Base-by-base conservation (phyloP, 306 rosid genomes). In the Prosopis cineraria region DNA sequence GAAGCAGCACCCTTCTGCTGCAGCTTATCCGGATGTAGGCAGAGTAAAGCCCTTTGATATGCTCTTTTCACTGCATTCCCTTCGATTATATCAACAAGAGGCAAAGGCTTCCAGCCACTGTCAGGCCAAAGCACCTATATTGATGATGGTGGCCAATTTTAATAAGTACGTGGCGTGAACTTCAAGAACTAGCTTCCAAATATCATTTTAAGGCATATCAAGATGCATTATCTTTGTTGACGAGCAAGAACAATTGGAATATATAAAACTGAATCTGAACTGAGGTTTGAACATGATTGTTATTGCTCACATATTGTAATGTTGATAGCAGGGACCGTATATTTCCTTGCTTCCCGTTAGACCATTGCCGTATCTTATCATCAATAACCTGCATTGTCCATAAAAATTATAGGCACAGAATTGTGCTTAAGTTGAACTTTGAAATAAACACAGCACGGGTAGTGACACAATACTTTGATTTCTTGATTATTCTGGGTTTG, bases 1-100 rank as follows among this genome's bases (percentile, higher is more conserved):
- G 90, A 80, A 75, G 94, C 64, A 79, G 93, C 99, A 78, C 94
- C 93, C 84, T 92, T 96, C 85, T 96, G 99, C 80, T 91, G 99
- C 81, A 96, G 89, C 83, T 96, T 96, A 85, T 96, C 99, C 19
- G 99, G 99, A 87, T 96, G 99, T 43, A 96, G 86, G 78, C 91
- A 91, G 29, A 96, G 96, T 72, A 96, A 84, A 81, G 98, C 98
- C 81, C 86, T 87, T 82, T 96, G 99, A 80, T 96, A 96, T 25
- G 98, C 77, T 88, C 97, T 96, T 86, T 87, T 96, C 52, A 96
- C 99, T 1, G 97, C 88, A 41, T 81, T 93, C 67, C 96, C 98
- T 81, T 96, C 99, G 30, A 96, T 93, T 85, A 96, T 85, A 85
- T 93, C 94, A 9, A 90, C 97, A 14, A 96, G 98, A 48, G 99